phyloP scores from a whole-genome alignment of 2,329 filamentous ascomycete species.

The Aotearoamyces nothofagi region DNA sequence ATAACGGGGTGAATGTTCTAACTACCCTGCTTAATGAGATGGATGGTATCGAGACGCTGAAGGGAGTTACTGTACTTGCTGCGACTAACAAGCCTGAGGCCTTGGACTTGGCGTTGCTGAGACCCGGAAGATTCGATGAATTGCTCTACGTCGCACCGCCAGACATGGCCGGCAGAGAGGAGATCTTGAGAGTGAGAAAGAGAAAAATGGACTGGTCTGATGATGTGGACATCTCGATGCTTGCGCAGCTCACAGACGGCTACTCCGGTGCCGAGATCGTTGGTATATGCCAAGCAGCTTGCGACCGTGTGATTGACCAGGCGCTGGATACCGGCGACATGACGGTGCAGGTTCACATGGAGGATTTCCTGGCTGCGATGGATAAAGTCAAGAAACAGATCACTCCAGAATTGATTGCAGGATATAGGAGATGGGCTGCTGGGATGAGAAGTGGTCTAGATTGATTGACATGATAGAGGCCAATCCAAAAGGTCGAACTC shows the following conservation, averaged over 20 bases:
- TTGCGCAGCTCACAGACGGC: conserved; percentile 55
- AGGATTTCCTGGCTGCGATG: conserved; percentile 29
- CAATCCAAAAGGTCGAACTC: too few relatives aligned
- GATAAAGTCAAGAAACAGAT: conserved; percentile 38
- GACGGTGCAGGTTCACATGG: conserved; percentile 26
- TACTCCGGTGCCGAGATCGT: conserved; percentile 79
- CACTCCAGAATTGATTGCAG: conserved; percentile 38
- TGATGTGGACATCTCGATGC: conserved; percentile 48
- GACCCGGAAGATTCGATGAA: conserved; percentile 74
- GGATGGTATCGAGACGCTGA: conserved; percentile 80
- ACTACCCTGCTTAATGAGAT: conserved; percentile 87
- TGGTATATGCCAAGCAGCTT: conserved; percentile 35
- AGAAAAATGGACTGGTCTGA: conserved; percentile 39
- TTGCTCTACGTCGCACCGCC: conserved; percentile 79
- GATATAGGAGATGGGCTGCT: conserved; percentile 40
- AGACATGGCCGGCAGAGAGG: conserved; percentile 52
- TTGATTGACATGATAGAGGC: too few relatives aligned
- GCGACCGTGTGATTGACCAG: conserved; percentile 34
- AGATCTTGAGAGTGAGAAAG: conserved; percentile 60
- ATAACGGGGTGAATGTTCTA: conserved; percentile 60
- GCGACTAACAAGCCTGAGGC: conserved; percentile 84
- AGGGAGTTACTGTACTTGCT: conserved; percentile 73
- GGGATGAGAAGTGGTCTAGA: conserved; percentile 5
- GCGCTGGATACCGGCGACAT: conserved; percentile 25
- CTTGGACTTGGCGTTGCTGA: conserved; percentile 72